Base-by-base conservation (phyloP, 306 rosid genomes). In the Begonia loranthoides region DNA sequence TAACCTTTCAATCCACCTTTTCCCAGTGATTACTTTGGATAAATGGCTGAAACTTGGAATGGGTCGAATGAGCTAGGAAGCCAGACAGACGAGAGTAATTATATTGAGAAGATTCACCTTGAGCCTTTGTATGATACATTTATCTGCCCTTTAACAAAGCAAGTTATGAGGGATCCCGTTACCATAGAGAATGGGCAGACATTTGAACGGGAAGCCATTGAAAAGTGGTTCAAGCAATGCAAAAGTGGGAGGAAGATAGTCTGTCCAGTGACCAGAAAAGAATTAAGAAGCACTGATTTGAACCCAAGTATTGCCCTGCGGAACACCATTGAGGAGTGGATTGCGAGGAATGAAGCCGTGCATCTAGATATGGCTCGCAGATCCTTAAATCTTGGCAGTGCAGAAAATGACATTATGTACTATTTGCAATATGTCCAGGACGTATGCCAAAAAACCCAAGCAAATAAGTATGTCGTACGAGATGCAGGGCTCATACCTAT, bases 311-410 rank as follows among this genome's bases (percentile, higher is more conserved):
- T 83, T 63, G 99, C 99, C 62, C 55, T 92, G 76, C 81, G 96
- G 14, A 86, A 92, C 87, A 92, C 99, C 66, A 86, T 92, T 57
- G 99, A 92, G 69, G 99, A 92, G 79, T 92, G 99, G 99, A 92
- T 73, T 72, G 73, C 94, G 5, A 92, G 99, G 76, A 92, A 92
- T 64, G 94, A 83, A 75, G 81, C 94, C 52, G 93, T 77, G 52
- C 99, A 92, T 82, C 83, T 92, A 62, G 99, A 92, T 62, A 73
- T 80, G 76, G 93, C 96, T 71, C 78, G 96, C 41, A 78, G 71
- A 41, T 74, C 88, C 3, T 64, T 92, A 62, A 86, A 78, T 68
- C 44, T 65, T 62, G 83, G 69, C 61, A 70, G 82, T 66, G 70
- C 95, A 50, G 99, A 83, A 55, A 74, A 36, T 63, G 99, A 92